A percentile compares a stretch with the other conserved stretches of the same genome.
Evolutionary conservation across 2,329 filamentous ascomycete species (phyloP).

Genomic region (Penicillium nordicum): DNA sequence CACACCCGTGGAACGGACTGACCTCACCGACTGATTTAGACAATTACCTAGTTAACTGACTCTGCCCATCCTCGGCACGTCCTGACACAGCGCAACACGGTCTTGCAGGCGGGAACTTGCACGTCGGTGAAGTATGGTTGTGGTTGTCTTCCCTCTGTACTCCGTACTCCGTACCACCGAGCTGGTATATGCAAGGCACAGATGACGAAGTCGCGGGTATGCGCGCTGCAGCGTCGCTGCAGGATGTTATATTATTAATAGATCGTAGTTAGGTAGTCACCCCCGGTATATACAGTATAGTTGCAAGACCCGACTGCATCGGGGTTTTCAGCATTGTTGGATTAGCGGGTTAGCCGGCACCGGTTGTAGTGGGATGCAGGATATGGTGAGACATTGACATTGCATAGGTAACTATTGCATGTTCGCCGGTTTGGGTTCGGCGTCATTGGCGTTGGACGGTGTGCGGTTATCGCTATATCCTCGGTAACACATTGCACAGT

Average conservation of each 20-base stretch:
- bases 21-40: not conserved
- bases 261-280: not conserved
- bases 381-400: not conserved
- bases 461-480: not conserved
- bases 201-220: not conserved
- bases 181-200: not conserved
- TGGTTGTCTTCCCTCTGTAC: not conserved
- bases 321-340: not conserved
- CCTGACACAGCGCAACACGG: not conserved
- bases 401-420: not conserved
- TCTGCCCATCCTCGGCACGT: too few relatives aligned
- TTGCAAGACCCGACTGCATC: not conserved
- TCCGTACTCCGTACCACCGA: too few relatives aligned
- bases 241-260: not conserved
- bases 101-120: not conserved
- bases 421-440: not conserved
- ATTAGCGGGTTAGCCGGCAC: not conserved
- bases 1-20: not conserved
- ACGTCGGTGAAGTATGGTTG: not conserved
- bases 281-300: not conserved
- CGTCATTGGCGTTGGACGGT: not conserved
- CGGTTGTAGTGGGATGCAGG: not conserved
- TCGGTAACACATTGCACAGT: not conserved
- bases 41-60: not conserved
- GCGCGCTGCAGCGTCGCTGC: not conserved